Evolutionary conservation across 2,329 filamentous ascomycete genomes (phyloP), one percentile per base, ranked within the genome.

Genomic region (Hirsutella thompsonii): DNA sequence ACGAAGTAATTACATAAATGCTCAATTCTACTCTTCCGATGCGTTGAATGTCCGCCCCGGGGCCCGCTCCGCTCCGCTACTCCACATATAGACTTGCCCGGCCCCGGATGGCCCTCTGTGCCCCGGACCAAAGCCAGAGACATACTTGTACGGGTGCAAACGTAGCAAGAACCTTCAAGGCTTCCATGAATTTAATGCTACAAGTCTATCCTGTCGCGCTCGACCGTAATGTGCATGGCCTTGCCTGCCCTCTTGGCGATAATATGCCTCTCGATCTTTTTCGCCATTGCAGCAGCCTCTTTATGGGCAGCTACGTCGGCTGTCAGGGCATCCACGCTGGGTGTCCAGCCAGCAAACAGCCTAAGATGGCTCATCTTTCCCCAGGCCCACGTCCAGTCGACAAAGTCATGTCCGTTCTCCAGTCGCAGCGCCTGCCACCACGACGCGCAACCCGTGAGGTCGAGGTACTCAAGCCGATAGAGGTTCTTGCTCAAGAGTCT

Each of bases 381-480:
- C 72, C 72, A 76, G 33, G 65, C 59, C 4, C 61, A 62, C 0
- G 57, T 59, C 74, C 74, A 78, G 48, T 78, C 73, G 9, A 77
- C 60, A 30, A 54, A 61, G 41, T 72, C 68, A 30, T 66, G 62
- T 23, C 66, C 65, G 0, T 61, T 64, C 36, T 52, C 48, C 13
- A 53, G 41, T 46, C 60, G 63, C 39, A 78, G 56, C 9, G 70
- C 72, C 37, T 60, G 58, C 43, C 66, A 63, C 77, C 77, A 81
- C 14, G 65, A 54, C 0, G 56, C 59, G 47, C 77, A 81, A 1
- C 76, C 77, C 0, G 72, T 77, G 32, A 81, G 55, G 50, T 80
- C 75, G 8, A 81, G 61, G 39, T 73, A 76, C 52, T 79, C 74
- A 2, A 81, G 63, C 16, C 69, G 57, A 50, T 80, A 80, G 8